Evolutionary conservation across 179 eudicot genomes (phyloP).

Genomic region (Dionaea muscipula): DNA sequence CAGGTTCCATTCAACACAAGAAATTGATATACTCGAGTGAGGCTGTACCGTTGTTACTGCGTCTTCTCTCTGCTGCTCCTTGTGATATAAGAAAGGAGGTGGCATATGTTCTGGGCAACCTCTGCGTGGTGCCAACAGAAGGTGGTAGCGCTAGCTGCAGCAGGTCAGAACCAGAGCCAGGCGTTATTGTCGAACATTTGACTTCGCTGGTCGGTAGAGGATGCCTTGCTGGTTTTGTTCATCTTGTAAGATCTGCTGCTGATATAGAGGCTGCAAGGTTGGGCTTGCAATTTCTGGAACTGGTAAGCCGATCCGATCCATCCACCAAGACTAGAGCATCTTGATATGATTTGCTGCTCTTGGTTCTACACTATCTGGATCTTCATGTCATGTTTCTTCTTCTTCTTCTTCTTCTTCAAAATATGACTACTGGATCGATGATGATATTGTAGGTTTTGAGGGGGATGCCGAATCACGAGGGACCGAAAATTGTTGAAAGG

Average conservation of each 20-base stretch:
- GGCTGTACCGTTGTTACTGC: slow-evolving; percentile 47
- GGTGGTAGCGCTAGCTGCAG: too few species aligned
- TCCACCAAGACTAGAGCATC: too few species aligned
- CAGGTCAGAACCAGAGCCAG: too few species aligned
- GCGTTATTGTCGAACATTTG: slow-evolving; percentile 66
- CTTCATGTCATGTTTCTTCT: slow-evolving; percentile 1
- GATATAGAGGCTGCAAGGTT: slow-evolving; percentile 86
- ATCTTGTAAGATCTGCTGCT: slow-evolving; percentile 82
- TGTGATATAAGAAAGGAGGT: slow-evolving; percentile 85
- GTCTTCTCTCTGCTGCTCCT: slow-evolving; percentile 60
- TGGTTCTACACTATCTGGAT: too few species aligned
- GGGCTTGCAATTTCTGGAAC: slow-evolving; percentile 85
- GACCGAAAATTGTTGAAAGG: slow-evolving; percentile 77
- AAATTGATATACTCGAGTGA: slow-evolving; percentile 53
- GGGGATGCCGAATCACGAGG: slow-evolving; percentile 87
- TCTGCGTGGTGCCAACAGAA: slow-evolving; percentile 77
- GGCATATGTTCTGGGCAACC: slow-evolving; percentile 82
- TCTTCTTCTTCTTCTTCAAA: too few species aligned
- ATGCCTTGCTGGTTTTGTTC: slow-evolving; percentile 69
- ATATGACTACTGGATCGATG: too few species aligned
- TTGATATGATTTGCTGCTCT: too few species aligned
- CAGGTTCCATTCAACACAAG: slow-evolving; percentile 77
- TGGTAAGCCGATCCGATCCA: slow-evolving; percentile 45
- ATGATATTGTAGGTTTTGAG: slow-evolving; percentile 48
- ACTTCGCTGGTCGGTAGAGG: slow-evolving; percentile 61